A percentile compares a stretch with the other conserved stretches of the same genome.
These are phyloP conservation scores for Talaromyces pinophilus DNA, from an alignment of 2,329 filamentous ascomycete species.

Conservation along the genomic window DNA sequence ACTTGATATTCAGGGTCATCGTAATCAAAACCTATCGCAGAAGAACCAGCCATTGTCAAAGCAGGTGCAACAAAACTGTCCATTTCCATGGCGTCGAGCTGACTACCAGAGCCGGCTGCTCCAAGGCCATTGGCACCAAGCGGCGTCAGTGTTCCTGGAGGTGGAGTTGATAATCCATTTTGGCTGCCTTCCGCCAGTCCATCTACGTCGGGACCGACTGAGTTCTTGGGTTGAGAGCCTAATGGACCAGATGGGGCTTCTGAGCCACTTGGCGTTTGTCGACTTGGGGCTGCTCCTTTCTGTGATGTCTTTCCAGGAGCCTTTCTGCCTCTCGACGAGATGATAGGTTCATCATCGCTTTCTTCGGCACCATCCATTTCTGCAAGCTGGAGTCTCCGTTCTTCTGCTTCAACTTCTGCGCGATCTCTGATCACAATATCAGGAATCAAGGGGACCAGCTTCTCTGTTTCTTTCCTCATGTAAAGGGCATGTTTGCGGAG, in stretches of 20 bases:
- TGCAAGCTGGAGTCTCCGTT: slow-evolving; percentile 76
- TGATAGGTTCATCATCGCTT: slow-evolving; percentile 96
- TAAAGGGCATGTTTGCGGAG: slow-evolving; percentile 89
- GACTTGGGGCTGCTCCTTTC: slow-evolving; percentile 63
- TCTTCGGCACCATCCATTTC: slow-evolving; percentile 84
- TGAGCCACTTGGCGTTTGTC: slow-evolving; percentile 73
- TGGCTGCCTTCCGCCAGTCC: slow-evolving; percentile 69
- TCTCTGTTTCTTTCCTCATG: slow-evolving; percentile 97
- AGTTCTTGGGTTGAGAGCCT: slow-evolving; percentile 52
- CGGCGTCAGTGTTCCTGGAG: slow-evolving; percentile 75
- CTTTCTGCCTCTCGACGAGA: slow-evolving; percentile 92
- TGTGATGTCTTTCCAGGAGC: slow-evolving; percentile 77
- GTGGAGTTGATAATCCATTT: slow-evolving; percentile 83
- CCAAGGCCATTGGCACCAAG: slow-evolving; percentile 68
- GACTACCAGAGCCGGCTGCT: slow-evolving; percentile 62
- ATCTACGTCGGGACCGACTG: slow-evolving; percentile 70
- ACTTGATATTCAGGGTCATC: slow-evolving; percentile 92
- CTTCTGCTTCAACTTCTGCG: slow-evolving; percentile 87
- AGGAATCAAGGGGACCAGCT: slow-evolving; percentile 90
- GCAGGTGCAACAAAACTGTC: slow-evolving; percentile 70
- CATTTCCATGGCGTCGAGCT: slow-evolving; percentile 82
- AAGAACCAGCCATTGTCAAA: slow-evolving; percentile 66
- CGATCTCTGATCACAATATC: slow-evolving; percentile 88
- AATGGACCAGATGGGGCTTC: slow-evolving; percentile 70
- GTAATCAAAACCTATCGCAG: slow-evolving; percentile 74